Conservation (phyloP, 139 green algal genomes). For the Mychonastes homosphaera region DNA sequence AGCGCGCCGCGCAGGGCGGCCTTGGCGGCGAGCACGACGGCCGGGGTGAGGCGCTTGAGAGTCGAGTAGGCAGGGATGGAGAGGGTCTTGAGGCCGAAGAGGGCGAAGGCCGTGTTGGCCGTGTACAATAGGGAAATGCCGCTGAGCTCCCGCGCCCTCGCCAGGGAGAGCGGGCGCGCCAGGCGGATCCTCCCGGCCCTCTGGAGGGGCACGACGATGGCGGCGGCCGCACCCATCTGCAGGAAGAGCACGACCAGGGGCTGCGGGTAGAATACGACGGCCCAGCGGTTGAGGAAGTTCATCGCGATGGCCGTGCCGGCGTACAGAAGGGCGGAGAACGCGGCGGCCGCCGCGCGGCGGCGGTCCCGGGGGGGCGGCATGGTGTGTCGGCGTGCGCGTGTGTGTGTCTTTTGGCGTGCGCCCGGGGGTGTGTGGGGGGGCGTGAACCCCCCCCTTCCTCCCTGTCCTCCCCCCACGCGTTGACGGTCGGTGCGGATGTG, state of each 20-base stretch:
- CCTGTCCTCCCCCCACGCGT: no score
- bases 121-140: slow-evolving; percentile 29
- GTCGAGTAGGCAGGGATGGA: slow-evolving; percentile 40
- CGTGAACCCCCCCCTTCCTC: no score
- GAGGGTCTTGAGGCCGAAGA: slow-evolving; percentile 33
- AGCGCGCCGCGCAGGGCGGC: slow-evolving; percentile 1
- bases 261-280: slow-evolving; percentile 20
- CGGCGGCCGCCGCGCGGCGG: background rate
- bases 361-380: no score
- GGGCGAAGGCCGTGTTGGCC: slow-evolving; percentile 32
- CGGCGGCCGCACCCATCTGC: slow-evolving; percentile 26
- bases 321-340: slow-evolving; percentile 2
- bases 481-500: no score
- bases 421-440: no score
- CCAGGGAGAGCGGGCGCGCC: background rate
- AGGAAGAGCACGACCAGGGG: slow-evolving; percentile 26
- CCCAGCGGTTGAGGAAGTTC: slow-evolving; percentile 33
- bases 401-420: no score
- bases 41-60: slow-evolving; percentile 52
- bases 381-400: no score
- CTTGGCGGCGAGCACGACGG: slow-evolving; percentile 45
- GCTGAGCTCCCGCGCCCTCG: slow-evolving; percentile 16
- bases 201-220: slow-evolving; percentile 18
- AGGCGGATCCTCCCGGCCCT: background rate
- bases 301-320: slow-evolving; percentile 24